Evolutionary conservation across 352 stramenopile species (phyloP).

Genomic region (Phytophthora lateralis): DNA sequence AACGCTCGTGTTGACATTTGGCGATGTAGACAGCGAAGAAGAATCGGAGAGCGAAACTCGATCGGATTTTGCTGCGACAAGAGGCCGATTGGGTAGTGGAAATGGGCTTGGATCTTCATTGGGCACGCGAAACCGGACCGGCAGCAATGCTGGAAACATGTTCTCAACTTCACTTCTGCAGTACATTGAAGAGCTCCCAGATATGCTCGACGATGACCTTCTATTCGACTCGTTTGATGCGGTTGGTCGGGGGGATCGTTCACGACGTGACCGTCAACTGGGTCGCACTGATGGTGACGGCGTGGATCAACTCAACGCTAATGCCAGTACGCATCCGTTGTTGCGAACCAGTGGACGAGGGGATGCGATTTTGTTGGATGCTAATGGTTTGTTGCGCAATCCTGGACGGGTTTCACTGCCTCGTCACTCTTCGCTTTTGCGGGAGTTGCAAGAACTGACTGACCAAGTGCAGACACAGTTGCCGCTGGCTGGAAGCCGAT

Average conservation of each 20-base stretch:
- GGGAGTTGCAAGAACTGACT: slow-evolving; percentile 75
- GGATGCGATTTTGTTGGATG: slow-evolving; percentile 38
- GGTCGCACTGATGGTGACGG: slow-evolving; percentile 20
- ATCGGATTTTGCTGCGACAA: slow-evolving; percentile 1
- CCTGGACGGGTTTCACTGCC: slow-evolving; percentile 49
- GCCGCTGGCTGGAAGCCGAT: slow-evolving; percentile 34
- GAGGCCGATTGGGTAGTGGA: slow-evolving; percentile 16
- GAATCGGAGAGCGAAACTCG: slow-evolving; percentile 16
- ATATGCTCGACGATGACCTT: slow-evolving; percentile 57
- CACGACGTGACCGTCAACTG: slow-evolving; percentile 41
- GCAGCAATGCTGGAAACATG: slow-evolving; percentile 18
- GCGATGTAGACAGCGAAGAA: slow-evolving; percentile 36
- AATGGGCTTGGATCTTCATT: slow-evolving; percentile 6
- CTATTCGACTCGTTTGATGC: slow-evolving; percentile 65
- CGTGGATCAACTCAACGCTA: slow-evolving; percentile 19
- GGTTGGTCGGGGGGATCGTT: slow-evolving; percentile 35
- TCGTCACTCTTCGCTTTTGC: slow-evolving; percentile 73
- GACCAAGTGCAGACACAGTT: slow-evolving; percentile 80
- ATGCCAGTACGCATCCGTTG: slow-evolving; percentile 42
- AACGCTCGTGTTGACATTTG: slow-evolving; percentile 50
- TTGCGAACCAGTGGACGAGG: slow-evolving; percentile 45
- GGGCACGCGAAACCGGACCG: slow-evolving; percentile 21
- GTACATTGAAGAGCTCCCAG: slow-evolving; percentile 65
- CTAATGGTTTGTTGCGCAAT: slow-evolving; percentile 33
- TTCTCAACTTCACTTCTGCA: slow-evolving; percentile 49